These are phyloP conservation scores for Pontederia crassipes DNA, from an alignment of 176 grass and related monocot species.

Conservation along the genomic window DNA sequence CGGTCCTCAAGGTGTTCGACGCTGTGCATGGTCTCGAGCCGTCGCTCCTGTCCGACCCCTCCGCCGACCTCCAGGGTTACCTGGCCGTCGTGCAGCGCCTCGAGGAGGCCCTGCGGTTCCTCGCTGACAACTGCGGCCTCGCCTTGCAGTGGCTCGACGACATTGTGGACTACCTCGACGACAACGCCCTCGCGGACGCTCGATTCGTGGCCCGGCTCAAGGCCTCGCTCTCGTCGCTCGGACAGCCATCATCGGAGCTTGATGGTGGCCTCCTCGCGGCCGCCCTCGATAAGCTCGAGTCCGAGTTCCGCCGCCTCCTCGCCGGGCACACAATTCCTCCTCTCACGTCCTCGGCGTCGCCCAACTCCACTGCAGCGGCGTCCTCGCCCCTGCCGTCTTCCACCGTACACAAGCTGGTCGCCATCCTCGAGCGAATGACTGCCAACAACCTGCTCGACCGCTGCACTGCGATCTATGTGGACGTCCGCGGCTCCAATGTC, in stretches of 20 bases:
- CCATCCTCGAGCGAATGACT: constrained; percentile 46
- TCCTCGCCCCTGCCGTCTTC: constrained; percentile 30
- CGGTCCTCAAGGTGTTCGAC: constrained; percentile 96
- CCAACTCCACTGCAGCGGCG: neutral
- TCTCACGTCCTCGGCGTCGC: constrained; percentile 21
- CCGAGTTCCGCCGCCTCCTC: constrained; percentile 54
- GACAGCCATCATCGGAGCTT: constrained; percentile 1
- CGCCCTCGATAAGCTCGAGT: constrained; percentile 52
- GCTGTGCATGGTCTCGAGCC: constrained; percentile 80
- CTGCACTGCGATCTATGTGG: constrained; percentile 14
- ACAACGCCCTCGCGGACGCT: constrained; percentile 59
- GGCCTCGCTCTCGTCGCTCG: constrained; percentile 30
- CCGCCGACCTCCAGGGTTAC: constrained; percentile 36
- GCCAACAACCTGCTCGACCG: constrained; percentile 17
- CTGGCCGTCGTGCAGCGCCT: constrained; percentile 59
- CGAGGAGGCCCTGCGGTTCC: constrained; percentile 67
- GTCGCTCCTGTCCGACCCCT: constrained; percentile 42
- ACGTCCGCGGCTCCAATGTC: constrained; percentile 18
- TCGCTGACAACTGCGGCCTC: constrained; percentile 68
- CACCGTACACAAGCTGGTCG: constrained; percentile 41
- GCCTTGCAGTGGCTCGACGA: constrained; percentile 78
- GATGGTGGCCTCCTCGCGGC: constrained; percentile 56
- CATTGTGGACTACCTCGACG: constrained; percentile 81
- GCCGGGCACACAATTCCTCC: constrained; percentile 40
- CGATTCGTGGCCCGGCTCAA: constrained; percentile 54